Percentiles rank a stretch among this genome's conserved stretches.
Evolutionary conservation across 331 rosid species (phyloP).

Genomic region (Spiraea crenata): DNA sequence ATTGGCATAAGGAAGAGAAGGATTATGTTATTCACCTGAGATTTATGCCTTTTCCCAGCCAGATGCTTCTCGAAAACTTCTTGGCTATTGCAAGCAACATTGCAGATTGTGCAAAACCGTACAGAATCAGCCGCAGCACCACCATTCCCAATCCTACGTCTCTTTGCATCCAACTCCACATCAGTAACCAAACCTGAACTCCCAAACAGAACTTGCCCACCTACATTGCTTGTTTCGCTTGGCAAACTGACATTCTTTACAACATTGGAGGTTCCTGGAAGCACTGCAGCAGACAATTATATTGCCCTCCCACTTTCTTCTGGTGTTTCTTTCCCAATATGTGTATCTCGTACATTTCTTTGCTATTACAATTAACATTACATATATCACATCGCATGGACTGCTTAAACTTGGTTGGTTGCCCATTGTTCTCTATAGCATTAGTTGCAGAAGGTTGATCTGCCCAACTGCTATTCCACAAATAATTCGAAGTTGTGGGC

Average conservation of each 20-base stretch:
- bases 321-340: conserved; percentile 49
- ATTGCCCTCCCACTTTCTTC: conserved; percentile 37
- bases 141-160: conserved; percentile 34
- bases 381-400: conserved; percentile 39
- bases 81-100: conserved; percentile 53
- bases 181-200: conserved; percentile 17
- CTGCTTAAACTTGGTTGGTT: conserved; percentile 31
- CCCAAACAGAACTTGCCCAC: conserved; percentile 33
- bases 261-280: conserved; percentile 18
- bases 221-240: conserved; percentile 23
- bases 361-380: conserved; percentile 35
- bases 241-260: conserved; percentile 23
- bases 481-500: conserved; percentile 36
- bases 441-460: conserved; percentile 25
- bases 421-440: conserved; percentile 16
- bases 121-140: conserved; percentile 40
- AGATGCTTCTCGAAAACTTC: conserved; percentile 52
- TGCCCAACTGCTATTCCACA: conserved; percentile 33
- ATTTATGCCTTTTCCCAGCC: conserved; percentile 55
- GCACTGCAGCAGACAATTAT: conserved; percentile 25
- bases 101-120: conserved; percentile 53
- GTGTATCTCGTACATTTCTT: conserved; percentile 40
- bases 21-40: conserved; percentile 48
- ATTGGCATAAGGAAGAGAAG: not conserved
- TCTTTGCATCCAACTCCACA: conserved; percentile 41